These are phyloP conservation scores for Termitomyces eurrhizus DNA, from an alignment of 768 basidiomycete species.

Conservation along the genomic window DNA sequence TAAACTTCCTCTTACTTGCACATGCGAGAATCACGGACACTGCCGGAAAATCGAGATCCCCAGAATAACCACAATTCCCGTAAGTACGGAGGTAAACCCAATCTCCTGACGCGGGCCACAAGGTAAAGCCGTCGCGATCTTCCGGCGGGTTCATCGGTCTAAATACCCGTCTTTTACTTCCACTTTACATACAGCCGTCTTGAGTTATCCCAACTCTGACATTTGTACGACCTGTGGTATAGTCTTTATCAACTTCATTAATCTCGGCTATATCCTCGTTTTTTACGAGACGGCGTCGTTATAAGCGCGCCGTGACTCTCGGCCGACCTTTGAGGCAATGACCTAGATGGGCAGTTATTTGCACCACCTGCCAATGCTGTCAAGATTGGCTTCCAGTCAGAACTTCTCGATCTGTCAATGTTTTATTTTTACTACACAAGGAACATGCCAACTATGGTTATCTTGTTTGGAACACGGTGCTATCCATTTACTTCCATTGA, in stretches of 20 bases:
- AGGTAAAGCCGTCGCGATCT: not conserved
- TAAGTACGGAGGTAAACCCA: constrained; percentile 6
- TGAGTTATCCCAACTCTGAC: not conserved
- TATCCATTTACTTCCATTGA: not conserved
- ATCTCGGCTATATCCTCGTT: not conserved
- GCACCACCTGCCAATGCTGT: not conserved
- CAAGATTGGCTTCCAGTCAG: constrained; percentile 2
- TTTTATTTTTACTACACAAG: not conserved
- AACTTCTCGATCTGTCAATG: not conserved
- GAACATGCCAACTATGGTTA: not conserved
- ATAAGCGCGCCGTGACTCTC: constrained; percentile 7
- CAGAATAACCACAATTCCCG: not conserved
- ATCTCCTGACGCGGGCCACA: constrained; percentile 8
- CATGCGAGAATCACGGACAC: constrained; percentile 20
- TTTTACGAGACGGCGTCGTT: not conserved
- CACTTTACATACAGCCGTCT: not conserved
- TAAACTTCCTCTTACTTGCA: constrained; percentile 1
- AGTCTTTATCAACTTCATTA: no score
- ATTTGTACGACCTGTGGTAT: not conserved
- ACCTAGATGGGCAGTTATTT: not conserved
- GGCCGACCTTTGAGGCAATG: not conserved
- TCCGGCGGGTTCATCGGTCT: not conserved
- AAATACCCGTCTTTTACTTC: not conserved
- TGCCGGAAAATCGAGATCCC: constrained; percentile 18
- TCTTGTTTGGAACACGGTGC: not conserved